Evolutionary conservation across 202 grass and related monocot genomes (phyloP).

Genomic region (Setaria viridis): DNA sequence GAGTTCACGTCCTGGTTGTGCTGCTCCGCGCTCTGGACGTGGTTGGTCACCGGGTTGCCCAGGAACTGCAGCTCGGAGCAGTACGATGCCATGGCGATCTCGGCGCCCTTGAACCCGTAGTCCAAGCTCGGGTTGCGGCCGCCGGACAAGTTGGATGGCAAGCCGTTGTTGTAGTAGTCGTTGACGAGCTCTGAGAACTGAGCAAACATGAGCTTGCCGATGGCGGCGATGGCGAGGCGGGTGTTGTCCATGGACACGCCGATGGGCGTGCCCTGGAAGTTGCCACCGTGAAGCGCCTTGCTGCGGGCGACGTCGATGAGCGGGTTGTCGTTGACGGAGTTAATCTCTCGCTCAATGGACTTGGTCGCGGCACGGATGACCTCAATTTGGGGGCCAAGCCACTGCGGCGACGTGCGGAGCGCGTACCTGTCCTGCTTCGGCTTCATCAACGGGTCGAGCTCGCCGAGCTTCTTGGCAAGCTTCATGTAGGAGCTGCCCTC

Average conservation of each 20-base stretch:
- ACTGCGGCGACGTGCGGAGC: slow-evolving; percentile 61
- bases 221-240: slow-evolving; percentile 65
- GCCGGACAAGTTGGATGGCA: slow-evolving; percentile 69
- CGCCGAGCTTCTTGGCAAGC: slow-evolving; percentile 64
- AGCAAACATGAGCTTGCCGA: slow-evolving; percentile 73
- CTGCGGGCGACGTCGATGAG: slow-evolving; percentile 58
- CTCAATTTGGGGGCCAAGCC: slow-evolving; percentile 65
- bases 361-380: slow-evolving; percentile 63
- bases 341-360: slow-evolving; percentile 69
- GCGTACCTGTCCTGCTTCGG: slow-evolving; percentile 65
- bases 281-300: slow-evolving; percentile 68
- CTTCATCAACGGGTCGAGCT: slow-evolving; percentile 69
- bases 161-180: slow-evolving; percentile 81
- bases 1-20: slow-evolving; percentile 84
- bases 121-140: slow-evolving; percentile 73
- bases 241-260: slow-evolving; percentile 82
- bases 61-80: slow-evolving; percentile 74
- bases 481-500: slow-evolving; percentile 86
- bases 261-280: slow-evolving; percentile 70
- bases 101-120: slow-evolving; percentile 69
- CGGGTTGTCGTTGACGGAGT: slow-evolving; percentile 72
- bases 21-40: slow-evolving; percentile 75
- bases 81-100: slow-evolving; percentile 73
- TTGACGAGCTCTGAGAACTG: slow-evolving; percentile 74
- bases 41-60: slow-evolving; percentile 76